A percentile compares a stretch with the other conserved stretches of the same genome.
Evolutionary conservation across 2,329 filamentous ascomycete genomes (phyloP).

Genomic region (Stachybotrys chlorohalonatus): DNA sequence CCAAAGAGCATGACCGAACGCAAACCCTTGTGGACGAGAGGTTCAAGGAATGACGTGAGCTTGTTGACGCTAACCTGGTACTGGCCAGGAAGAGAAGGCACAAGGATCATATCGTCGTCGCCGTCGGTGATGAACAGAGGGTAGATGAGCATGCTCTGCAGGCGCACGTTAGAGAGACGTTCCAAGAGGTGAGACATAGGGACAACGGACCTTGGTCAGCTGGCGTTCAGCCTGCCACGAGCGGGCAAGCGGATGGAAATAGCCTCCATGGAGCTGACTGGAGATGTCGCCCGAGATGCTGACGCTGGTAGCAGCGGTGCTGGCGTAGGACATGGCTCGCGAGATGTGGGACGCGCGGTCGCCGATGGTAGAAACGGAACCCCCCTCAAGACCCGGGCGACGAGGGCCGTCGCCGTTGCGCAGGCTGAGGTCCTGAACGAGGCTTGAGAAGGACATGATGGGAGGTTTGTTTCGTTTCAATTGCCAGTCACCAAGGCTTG

Average conservation of each 20-base stretch:
- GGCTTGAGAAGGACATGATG: conserved; percentile 58
- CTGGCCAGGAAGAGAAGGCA: conserved; percentile 87
- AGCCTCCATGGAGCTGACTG: conserved; percentile 75
- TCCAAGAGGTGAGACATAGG: background rate
- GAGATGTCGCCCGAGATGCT: conserved; percentile 69
- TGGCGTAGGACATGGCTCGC: conserved; percentile 55
- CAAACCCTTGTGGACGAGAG: conserved; percentile 82
- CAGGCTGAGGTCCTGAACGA: conserved; percentile 55
- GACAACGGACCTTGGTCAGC: conserved; percentile 64
- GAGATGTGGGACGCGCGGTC: conserved; percentile 54
- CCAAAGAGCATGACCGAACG: conserved; percentile 93
- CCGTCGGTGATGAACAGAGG: conserved; percentile 93
- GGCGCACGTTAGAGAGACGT: background rate
- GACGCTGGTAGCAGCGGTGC: conserved; percentile 58
- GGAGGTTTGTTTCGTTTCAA: conserved; percentile 1
- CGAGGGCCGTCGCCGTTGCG: conserved; percentile 42
- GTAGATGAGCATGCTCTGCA: conserved; percentile 94
- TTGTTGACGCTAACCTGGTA: conserved; percentile 81
- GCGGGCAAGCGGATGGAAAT: conserved; percentile 69
- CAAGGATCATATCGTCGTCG: conserved; percentile 82
- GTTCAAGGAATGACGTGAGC: conserved; percentile 73
- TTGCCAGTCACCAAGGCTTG: background rate
- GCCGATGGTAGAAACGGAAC: conserved; percentile 47
- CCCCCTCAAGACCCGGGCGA: conserved; percentile 31
- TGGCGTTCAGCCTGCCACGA: conserved; percentile 80